Base-by-base conservation (phyloP, 768 basidiomycete species). In the Butyriboletus loyo region DNA sequence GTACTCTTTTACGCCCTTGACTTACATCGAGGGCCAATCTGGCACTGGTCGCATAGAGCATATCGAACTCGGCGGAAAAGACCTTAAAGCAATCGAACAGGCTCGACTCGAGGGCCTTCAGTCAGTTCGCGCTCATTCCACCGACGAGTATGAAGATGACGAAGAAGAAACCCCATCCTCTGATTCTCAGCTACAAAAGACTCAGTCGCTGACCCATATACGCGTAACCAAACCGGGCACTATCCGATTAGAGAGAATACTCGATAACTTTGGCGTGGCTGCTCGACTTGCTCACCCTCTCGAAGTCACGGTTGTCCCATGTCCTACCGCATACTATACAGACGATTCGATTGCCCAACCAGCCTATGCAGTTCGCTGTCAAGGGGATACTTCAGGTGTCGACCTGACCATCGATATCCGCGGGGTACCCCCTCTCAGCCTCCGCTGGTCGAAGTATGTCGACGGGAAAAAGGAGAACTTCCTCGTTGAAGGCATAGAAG, bases 401-500 rank as follows among this genome's bases (percentile, higher is more conserved):
- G 76, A 82, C 52, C 63, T 87, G 54, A 75, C 73, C 55, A 86
- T 91, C 57, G 77, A 81, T 46, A 83, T 92, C 25, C 74, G 73
- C 52, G 90, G 89, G 8, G 82, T 89, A 9, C 87, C 89, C 19
- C 88, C 89, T 11, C 75, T 92, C 59, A 87, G 83, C 60, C 74
- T 93, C 38, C 79, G 82, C 38, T 92, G 90, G 90, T 77, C 82
- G 60, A 83, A 84, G 55, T 82, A 85, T 22, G 73, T 85, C 38
- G 85, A 84, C 50, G 84, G 83, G 11, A 75, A 77, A 55, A 75
- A 77, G 49, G 89, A 94, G 62, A 75, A 80, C 40, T 88, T 88
- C 56, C 71, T 87, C 36, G 89, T 93, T 2, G 92, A 94, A 62
- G 92, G 92, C 9, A 90, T 95, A 44, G 87, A 91, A 66, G 80